Conservation (phyloP, 1,139 yeast genomes). For the Yamadazyma blattariae region DNA sequence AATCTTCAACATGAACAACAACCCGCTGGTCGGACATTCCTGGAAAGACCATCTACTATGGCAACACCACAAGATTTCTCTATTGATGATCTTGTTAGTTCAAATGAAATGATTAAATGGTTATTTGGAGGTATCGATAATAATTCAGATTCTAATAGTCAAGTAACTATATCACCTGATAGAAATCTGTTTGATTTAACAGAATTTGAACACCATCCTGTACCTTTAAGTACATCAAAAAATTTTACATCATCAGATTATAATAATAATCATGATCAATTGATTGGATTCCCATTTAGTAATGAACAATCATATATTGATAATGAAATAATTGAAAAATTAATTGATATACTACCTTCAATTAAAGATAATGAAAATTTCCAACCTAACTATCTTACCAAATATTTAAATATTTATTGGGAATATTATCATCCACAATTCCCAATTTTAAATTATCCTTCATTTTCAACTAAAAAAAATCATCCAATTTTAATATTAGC, state of each 20-base stretch:
- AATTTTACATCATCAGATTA: background rate
- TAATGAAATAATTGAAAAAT: slow-evolving; percentile 6
- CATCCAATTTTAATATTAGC: slow-evolving; percentile 54
- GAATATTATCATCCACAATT: slow-evolving; percentile 58
- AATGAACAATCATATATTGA: slow-evolving; percentile 10
- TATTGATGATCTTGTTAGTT: slow-evolving; percentile 13
- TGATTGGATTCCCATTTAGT: slow-evolving; percentile 12
- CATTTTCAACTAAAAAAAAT: slow-evolving; percentile 52
- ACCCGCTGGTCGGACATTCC: no score
- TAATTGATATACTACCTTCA: slow-evolving; percentile 11
- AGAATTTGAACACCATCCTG: slow-evolving; percentile 10
- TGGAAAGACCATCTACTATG: background rate
- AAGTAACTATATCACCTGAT: slow-evolving; percentile 9
- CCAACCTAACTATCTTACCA: slow-evolving; percentile 20
- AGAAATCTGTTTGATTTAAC: slow-evolving; percentile 7
- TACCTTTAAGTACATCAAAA: slow-evolving; percentile 2
- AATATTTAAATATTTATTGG: slow-evolving; percentile 48
- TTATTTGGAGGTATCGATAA: slow-evolving; percentile 14
- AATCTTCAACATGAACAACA: no score
- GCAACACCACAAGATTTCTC: slow-evolving; percentile 5
- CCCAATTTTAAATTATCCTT: slow-evolving; percentile 60
- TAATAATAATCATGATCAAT: background rate
- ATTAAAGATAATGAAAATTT: slow-evolving; percentile 17
- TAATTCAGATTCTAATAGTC: slow-evolving; percentile 6
- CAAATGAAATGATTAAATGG: slow-evolving; percentile 16